These are phyloP conservation scores for Macrocystidia cucumis DNA, from an alignment of 1,284 basidiomycete species.

Conservation along the genomic window DNA sequence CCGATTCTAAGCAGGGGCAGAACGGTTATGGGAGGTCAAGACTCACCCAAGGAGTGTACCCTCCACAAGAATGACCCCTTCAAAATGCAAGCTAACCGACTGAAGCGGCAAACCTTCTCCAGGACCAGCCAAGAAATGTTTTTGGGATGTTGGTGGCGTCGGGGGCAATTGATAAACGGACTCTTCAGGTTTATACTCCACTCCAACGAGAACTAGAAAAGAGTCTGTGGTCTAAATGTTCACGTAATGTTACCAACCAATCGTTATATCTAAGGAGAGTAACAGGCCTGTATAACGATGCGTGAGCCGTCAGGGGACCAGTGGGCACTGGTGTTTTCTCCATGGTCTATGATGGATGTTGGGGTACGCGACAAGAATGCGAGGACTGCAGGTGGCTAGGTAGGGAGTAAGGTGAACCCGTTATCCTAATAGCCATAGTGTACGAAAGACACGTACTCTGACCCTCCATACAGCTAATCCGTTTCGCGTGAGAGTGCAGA, in stretches of 20 bases:
- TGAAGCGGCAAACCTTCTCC: slow-evolving; percentile 70
- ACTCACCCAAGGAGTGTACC: slow-evolving; percentile 63
- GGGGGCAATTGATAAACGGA: slow-evolving; percentile 49
- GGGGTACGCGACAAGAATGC: slow-evolving; percentile 71
- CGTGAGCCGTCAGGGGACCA: slow-evolving; percentile 79
- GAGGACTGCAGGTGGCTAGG: slow-evolving; percentile 75
- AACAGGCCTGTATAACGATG: slow-evolving; percentile 70
- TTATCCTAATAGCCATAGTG: slow-evolving; percentile 9
- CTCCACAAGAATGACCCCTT: slow-evolving; percentile 78
- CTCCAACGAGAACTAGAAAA: slow-evolving; percentile 69
- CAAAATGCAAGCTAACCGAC: slow-evolving; percentile 59
- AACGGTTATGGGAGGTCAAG: slow-evolving; percentile 2
- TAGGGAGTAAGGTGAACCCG: slow-evolving; percentile 1
- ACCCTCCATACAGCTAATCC: slow-evolving; percentile 78
- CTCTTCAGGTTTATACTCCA: slow-evolving; percentile 52
- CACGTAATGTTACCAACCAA: too few relatives aligned
- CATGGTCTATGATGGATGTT: slow-evolving; percentile 74
- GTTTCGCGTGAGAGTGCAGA: slow-evolving; percentile 65
- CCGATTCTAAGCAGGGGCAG: not conserved
- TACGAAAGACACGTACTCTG: slow-evolving; percentile 47
- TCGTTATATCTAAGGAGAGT: slow-evolving; percentile 2
- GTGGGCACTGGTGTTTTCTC: slow-evolving; percentile 61
- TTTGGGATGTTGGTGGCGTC: slow-evolving; percentile 45
- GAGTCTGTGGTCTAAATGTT: slow-evolving; percentile 58
- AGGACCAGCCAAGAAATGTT: slow-evolving; percentile 68